Evolutionary conservation across 495 filamentous ascomycete species (phyloP).

Genomic region (Penicillium angulare): DNA sequence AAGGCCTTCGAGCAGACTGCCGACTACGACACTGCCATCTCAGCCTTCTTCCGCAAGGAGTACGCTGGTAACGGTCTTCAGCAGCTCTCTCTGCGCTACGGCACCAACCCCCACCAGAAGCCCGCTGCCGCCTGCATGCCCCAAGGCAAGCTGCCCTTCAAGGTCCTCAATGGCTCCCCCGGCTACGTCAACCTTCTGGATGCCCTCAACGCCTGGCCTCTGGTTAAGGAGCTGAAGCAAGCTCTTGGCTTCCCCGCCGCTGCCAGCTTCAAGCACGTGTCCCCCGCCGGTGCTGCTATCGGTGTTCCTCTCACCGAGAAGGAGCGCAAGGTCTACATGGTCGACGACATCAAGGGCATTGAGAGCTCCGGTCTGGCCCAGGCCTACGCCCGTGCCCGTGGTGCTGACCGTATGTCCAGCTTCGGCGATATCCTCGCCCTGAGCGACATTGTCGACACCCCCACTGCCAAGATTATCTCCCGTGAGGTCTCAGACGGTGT

Average conservation of each 20-base stretch:
- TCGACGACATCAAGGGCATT: conserved; percentile 88
- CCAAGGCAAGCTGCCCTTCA: conserved; percentile 81
- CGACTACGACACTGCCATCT: conserved; percentile 91
- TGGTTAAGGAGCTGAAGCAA: conserved; percentile 94
- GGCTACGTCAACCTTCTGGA: conserved; percentile 98
- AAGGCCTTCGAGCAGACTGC: conserved; percentile 99
- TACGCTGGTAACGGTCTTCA: conserved; percentile 84
- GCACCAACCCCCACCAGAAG: conserved; percentile 97
- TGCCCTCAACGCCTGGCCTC: conserved; percentile 91
- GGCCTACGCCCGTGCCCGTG: conserved; percentile 91
- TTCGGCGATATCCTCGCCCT: conserved; percentile 97
- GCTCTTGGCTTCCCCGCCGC: conserved; percentile 87
- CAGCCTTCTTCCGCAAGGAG: conserved; percentile 95
- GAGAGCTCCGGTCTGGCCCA: conserved; percentile 83
- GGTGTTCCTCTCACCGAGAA: conserved; percentile 79
- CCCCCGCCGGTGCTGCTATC: conserved; percentile 92
- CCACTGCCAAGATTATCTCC: conserved; percentile 94
- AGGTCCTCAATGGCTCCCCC: conserved; percentile 86
- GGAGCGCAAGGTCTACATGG: conserved; percentile 97
- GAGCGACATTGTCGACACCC: conserved; percentile 81
- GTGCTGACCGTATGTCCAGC: conserved; percentile 94
- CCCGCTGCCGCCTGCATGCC: conserved; percentile 79
- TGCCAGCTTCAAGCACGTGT: conserved; percentile 98
- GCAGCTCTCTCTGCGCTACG: conserved; percentile 85
- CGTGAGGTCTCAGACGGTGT: conserved; percentile 97